Percentiles rank a stretch among this genome's conserved stretches.
These are phyloP conservation scores for Excoecaria agallocha DNA, from an alignment of 345 rosid genomes.

Conservation along the genomic window DNA sequence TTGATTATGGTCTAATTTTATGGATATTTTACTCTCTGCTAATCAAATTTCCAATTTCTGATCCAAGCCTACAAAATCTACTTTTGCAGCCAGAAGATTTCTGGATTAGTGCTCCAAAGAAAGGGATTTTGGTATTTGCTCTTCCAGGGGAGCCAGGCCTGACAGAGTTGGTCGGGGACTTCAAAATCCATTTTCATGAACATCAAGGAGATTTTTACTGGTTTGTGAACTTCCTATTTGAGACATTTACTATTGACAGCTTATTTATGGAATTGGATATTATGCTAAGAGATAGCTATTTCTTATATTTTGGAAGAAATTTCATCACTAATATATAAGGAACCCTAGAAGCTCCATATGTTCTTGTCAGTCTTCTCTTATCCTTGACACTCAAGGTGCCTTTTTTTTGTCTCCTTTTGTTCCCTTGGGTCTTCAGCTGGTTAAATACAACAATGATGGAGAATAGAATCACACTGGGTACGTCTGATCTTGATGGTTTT, in stretches of 20 bases:
- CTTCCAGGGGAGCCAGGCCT: slow-evolving; percentile 92
- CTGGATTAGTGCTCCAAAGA: slow-evolving; percentile 81
- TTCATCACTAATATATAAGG: neutral
- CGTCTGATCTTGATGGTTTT: slow-evolving; percentile 77
- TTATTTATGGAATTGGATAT: neutral
- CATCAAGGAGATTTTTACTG: slow-evolving; percentile 91
- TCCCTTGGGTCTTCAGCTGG: slow-evolving; percentile 52
- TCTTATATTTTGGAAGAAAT: neutral
- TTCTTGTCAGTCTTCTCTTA: neutral
- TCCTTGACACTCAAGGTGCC: neutral
- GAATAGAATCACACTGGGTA: slow-evolving; percentile 59
- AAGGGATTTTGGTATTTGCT: slow-evolving; percentile 84
- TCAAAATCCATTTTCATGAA: slow-evolving; percentile 85
- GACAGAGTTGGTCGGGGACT: slow-evolving; percentile 71
- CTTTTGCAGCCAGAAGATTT: slow-evolving; percentile 79
- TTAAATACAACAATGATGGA: slow-evolving; percentile 78
- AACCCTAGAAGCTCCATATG: neutral
- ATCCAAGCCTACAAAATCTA: slow-evolving; percentile 10
- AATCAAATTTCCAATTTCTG: slow-evolving; percentile 11
- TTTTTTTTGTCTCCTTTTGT: neutral
- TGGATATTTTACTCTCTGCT: slow-evolving; percentile 3
- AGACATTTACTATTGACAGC: neutral
- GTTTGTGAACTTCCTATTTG: slow-evolving; percentile 32
- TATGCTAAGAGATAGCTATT: slow-evolving; percentile 1
- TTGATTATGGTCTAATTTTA: slow-evolving; percentile 4